Evolutionary conservation across 2,329 filamentous ascomycete genomes (phyloP), one percentile per base, ranked within the genome.

Genomic region (Leptographium wingfieldii): DNA sequence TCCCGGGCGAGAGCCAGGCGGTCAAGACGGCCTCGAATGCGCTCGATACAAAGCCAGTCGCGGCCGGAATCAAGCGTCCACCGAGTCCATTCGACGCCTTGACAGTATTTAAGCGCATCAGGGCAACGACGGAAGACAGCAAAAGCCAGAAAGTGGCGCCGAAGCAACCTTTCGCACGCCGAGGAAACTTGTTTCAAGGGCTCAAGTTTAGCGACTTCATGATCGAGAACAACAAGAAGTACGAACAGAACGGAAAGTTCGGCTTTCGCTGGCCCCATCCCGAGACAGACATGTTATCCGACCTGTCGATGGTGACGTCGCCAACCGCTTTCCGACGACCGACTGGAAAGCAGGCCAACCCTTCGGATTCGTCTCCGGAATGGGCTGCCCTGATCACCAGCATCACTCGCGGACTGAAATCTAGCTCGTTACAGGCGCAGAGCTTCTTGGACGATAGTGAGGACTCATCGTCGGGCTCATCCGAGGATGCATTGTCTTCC

Each of bases 81-180:
- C 72, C 76, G 1, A 84, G 81, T 63, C 81, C 81, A 0, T 83
- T 84, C 62, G 78, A 80, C 55, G 76, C 79, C 3, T 74, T 81
- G 62, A 80, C 79, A 0, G 80, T 84, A 1, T 84, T 79, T 67
- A 84, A 84, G 67, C 75, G 79, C 49, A 76, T 84, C 11, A 72
- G 74, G 38, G 78, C 80, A 1, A 55, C 59, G 3, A 48, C 29
- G 1, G 61, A 60, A 10, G 55, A 56, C 16, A 60, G n/a, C 7
- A 48, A 59, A 27, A 35, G 43, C 9, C 19, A n/a, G 3, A n/a
- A 5, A 11, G 5, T 43, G 12, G 55, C 35, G 5, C 46, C 22
- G 16, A 52, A 38, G 33, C 38, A 52, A 5, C 3, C 57, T 31
- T 49, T n/a, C 2, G 3, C 52, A 6, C 72, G 74, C 10, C 75